These are phyloP conservation scores for Debaryomyces castellii DNA, from an alignment of 805 yeast genomes.

Conservation along the genomic window DNA sequence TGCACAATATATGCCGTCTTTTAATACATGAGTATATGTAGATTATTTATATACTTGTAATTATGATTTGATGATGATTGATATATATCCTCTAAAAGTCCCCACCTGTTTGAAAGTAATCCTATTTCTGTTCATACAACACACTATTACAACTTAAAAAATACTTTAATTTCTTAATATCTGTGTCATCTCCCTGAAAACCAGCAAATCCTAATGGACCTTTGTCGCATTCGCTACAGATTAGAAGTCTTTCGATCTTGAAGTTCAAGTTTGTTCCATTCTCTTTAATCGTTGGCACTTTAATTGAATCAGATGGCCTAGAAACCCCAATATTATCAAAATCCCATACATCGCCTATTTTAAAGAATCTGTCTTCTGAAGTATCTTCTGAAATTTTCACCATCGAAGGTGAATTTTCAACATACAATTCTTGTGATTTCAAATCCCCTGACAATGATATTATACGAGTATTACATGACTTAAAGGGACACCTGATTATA, in stretches of 20 bases:
- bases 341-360: conserved; percentile 66
- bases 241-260: conserved; percentile 51
- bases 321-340: conserved; percentile 81
- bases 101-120: not conserved
- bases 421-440: conserved; percentile 3
- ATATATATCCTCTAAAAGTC: too few species aligned
- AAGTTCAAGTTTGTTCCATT: conserved; percentile 17
- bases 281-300: conserved; percentile 19
- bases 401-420: conserved; percentile 31
- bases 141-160: conserved; percentile 49
- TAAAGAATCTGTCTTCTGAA: conserved; percentile 30
- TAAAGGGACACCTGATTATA: conserved; percentile 19
- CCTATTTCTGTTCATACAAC: conserved; percentile 26
- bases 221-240: conserved; percentile 75
- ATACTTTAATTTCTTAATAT: conserved; percentile 40
- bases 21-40: too few species aligned
- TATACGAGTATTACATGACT: conserved; percentile 17
- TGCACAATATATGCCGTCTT: too few species aligned
- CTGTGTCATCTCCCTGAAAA: conserved; percentile 25
- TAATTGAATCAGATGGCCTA: conserved; percentile 31
- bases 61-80: too few species aligned
- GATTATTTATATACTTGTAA: too few species aligned
- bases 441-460: conserved; percentile 6
- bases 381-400: conserved; percentile 11
- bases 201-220: conserved; percentile 78